phyloP scores from a whole-genome alignment of 225 moss, liverwort and hornwort species.

The Climacium dendroides region DNA sequence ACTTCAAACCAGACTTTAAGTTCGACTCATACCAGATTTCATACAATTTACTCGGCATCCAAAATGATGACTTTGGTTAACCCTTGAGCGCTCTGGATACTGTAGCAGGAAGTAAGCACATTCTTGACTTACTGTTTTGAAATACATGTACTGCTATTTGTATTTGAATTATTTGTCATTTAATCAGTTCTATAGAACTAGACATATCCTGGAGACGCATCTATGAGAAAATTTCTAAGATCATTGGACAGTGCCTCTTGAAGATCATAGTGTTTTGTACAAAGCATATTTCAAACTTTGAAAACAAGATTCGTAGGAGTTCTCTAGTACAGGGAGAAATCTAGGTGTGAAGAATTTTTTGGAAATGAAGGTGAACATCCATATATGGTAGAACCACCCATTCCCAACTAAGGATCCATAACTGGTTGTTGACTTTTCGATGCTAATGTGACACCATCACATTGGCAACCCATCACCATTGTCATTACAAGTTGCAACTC shows the following conservation, averaged over 20 bases:
- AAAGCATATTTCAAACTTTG: background rate
- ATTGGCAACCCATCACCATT: no score
- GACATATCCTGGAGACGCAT: background rate
- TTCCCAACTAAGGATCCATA: no score
- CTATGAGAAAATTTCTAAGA: background rate
- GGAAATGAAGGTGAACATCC: background rate
- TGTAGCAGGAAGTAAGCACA: background rate
- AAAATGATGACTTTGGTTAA: no score
- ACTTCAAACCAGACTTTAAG: background rate
- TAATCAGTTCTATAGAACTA: background rate
- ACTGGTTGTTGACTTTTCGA: no score
- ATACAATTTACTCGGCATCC: background rate
- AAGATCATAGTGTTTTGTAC: background rate
- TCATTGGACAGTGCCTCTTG: background rate
- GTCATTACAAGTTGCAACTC: no score
- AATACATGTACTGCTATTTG: background rate
- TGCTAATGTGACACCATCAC: no score
- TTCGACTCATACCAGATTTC: background rate
- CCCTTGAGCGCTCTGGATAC: background rate
- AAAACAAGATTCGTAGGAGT: background rate
- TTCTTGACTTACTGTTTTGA: background rate
- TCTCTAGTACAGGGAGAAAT: background rate
- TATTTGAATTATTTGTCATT: background rate
- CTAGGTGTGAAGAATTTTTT: background rate
- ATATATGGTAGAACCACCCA: no score